Conservation (phyloP, 805 yeast genomes). For the Starmerella floris region DNA sequence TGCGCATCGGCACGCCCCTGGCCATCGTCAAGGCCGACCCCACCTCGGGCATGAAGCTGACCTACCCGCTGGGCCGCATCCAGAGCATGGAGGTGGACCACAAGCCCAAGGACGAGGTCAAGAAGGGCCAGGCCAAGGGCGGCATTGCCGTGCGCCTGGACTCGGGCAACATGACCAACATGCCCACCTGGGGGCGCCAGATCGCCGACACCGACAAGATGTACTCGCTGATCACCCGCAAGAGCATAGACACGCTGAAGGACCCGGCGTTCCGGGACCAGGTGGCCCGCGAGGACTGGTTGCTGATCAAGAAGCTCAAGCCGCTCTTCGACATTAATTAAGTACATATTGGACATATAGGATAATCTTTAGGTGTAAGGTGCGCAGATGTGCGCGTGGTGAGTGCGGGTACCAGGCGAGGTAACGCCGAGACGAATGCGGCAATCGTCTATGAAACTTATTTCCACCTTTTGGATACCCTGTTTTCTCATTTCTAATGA, state of each 20-base stretch:
- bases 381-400: too few species aligned
- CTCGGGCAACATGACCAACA: conserved; percentile 68
- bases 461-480: too few species aligned
- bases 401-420: too few species aligned
- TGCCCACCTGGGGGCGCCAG: conserved; percentile 98
- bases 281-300: conserved; percentile 92
- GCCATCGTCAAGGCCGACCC: conserved; percentile 88
- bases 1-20: conserved; percentile 87
- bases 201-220: conserved; percentile 84
- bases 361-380: too few species aligned
- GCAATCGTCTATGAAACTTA: too few species aligned
- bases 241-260: conserved; percentile 89
- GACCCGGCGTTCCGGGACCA: conserved; percentile 95
- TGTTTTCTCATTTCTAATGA: too few species aligned
- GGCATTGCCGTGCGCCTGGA: conserved; percentile 99
- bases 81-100: conserved; percentile 93
- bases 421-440: too few species aligned
- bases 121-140: conserved; percentile 90
- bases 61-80: conserved; percentile 70
- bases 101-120: conserved; percentile 61
- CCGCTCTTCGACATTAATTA: conserved; percentile 73
- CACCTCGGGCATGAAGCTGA: conserved; percentile 55
- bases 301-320: conserved; percentile 76
- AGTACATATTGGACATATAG: conserved; percentile 13
- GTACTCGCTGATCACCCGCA: conserved; percentile 82